phyloP scores from a whole-genome alignment of 192 early-diverging fungal genomes.

The Coemansia sp. region DNA sequence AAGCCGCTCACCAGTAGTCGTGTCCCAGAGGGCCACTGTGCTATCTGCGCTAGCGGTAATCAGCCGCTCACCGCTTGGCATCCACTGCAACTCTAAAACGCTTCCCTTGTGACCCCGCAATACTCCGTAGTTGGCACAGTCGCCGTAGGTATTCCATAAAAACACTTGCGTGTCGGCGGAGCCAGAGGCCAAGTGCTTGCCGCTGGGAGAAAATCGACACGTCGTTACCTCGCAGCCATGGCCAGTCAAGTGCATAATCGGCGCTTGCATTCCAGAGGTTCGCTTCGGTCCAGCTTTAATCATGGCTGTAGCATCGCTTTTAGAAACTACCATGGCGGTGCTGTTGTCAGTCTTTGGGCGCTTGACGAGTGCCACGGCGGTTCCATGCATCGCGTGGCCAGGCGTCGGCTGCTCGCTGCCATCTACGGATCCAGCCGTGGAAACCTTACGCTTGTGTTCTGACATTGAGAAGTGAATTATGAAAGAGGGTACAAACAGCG shows the following conservation, averaged over 20 bases:
- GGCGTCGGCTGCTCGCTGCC: neutral
- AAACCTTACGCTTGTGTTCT: slow-evolving; percentile 47
- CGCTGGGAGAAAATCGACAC: slow-evolving; percentile 82
- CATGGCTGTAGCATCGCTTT: slow-evolving; percentile 18
- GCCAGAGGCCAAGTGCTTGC: slow-evolving; percentile 81
- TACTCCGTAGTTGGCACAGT: slow-evolving; percentile 84
- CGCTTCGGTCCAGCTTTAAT: slow-evolving; percentile 53
- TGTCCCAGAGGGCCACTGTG: slow-evolving; percentile 82
- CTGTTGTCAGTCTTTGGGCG: slow-evolving; percentile 35
- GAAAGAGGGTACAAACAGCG: neutral
- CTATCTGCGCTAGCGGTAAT: slow-evolving; percentile 85
- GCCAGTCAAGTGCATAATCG: slow-evolving; percentile 85
- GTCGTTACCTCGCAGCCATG: slow-evolving; percentile 82
- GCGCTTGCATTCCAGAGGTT: slow-evolving; percentile 76
- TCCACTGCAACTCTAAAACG: slow-evolving; percentile 91
- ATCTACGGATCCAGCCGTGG: slow-evolving; percentile 13
- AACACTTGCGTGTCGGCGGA: slow-evolving; percentile 82
- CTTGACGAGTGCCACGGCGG: slow-evolving; percentile 47
- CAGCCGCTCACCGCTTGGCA: slow-evolving; percentile 74
- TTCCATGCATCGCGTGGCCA: slow-evolving; percentile 16
- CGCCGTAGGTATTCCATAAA: slow-evolving; percentile 93
- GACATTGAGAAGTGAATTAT: slow-evolving; percentile 15
- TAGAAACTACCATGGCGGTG: neutral
- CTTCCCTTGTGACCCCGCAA: slow-evolving; percentile 86
- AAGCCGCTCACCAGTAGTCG: slow-evolving; percentile 77